Base-by-base conservation (phyloP, 192 early-diverging fungal species). In the Coemansia sp. region DNA sequence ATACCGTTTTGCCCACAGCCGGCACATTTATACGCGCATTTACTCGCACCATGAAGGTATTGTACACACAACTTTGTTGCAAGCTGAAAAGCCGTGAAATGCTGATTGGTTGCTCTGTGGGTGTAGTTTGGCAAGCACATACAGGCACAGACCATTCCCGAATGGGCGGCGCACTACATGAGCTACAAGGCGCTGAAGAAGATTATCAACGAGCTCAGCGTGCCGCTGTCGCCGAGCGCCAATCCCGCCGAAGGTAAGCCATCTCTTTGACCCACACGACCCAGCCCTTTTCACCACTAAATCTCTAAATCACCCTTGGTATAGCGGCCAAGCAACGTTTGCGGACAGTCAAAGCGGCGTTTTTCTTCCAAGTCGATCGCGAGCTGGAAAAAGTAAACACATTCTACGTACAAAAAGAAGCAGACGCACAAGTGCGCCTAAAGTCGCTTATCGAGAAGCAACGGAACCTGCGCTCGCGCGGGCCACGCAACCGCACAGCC, bases 101-200 rank as follows among this genome's bases (percentile, higher is more conserved):
- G 43, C 43, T 47, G n/a, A 47, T 1, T 17, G 3, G 4, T 6
- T 12, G 43, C 43, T 47, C n/a, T 17, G 14, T n/a, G 16, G 41
- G n/a, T 61, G 19, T 73, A 98, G 94, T 99, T 99, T 76, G 97
- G 97, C 82, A 99, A 99, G 82, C 93, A 92, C 78, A 96, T 99
- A 65, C 91, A 93, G 82, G 89, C 86, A 57, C 93, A 95, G 69
- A 91, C 91, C 71, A 85, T 90, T 65, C 85, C 90, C 59, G 95
- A 97, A 81, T 97, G 95, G 95, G 87, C 90, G 45, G 86, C 84
- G 52, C 92, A 97, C 68, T 97, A 96, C 72, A 87, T 99, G 82
- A 93, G 91, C 85, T 99, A 99, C 85, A 99, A 99, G 80, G 93
- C 85, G 11, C 88, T 99, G 43, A 99, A 99, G 82, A 97, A 97